Evolutionary conservation across 2,329 filamentous ascomycete genomes (phyloP).

Genomic region (Phoma sp.): DNA sequence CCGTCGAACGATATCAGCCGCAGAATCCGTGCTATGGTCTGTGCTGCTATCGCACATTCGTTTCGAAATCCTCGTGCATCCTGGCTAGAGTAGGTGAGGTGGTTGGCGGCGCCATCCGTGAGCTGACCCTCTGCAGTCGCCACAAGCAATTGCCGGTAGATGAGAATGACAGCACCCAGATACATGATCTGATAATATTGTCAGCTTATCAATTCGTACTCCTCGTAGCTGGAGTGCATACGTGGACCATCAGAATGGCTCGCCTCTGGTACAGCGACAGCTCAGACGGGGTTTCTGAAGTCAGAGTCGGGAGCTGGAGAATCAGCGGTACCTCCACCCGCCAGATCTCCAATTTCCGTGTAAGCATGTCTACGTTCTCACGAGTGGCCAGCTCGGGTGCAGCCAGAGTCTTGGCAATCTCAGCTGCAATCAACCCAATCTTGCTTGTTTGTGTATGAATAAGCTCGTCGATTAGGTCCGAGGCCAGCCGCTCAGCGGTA

Average conservation of each 20-base stretch:
- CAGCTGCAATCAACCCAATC: slow-evolving; percentile 45
- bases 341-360: slow-evolving; percentile 44
- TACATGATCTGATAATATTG: slow-evolving; percentile 43
- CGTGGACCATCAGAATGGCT: slow-evolving; percentile 48
- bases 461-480: slow-evolving; percentile 35
- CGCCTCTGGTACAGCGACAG: slow-evolving; percentile 41
- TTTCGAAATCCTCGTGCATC: slow-evolving; percentile 39
- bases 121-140: slow-evolving; percentile 42
- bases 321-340: slow-evolving; percentile 39
- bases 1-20: slow-evolving; percentile 43
- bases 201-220: not conserved
- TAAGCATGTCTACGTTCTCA: slow-evolving; percentile 38
- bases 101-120: slow-evolving; percentile 31
- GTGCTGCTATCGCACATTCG: slow-evolving; percentile 44
- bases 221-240: slow-evolving; percentile 16
- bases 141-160: slow-evolving; percentile 46
- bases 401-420: slow-evolving; percentile 43
- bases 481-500: slow-evolving; percentile 16
- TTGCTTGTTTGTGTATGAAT: slow-evolving; percentile 46
- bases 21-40: slow-evolving; percentile 46
- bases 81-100: slow-evolving; percentile 30
- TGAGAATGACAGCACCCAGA: slow-evolving; percentile 44
- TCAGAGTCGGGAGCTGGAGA: slow-evolving; percentile 41
- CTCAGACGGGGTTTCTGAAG: slow-evolving; percentile 29
- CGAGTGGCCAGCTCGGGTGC: slow-evolving; percentile 39